These are phyloP conservation scores for Podila minutissima DNA, from an alignment of 192 early-diverging fungal genomes.

Conservation along the genomic window DNA sequence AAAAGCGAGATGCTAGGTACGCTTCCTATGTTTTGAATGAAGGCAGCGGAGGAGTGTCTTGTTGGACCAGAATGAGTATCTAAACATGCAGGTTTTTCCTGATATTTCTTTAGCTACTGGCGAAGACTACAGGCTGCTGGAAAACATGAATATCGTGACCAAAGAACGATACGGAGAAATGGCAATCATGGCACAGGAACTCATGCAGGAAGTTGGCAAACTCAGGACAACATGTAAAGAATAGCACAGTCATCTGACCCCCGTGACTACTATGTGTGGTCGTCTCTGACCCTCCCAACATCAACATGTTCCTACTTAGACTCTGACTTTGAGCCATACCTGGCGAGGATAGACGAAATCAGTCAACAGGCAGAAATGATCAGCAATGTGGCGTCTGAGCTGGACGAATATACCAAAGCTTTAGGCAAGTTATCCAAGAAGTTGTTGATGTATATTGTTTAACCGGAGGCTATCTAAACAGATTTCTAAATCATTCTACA, in stretches of 20 bases:
- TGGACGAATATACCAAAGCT: slow-evolving; percentile 57
- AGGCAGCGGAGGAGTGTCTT: neutral
- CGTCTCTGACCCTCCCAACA: neutral
- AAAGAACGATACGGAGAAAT: slow-evolving; percentile 53
- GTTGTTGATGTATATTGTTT: neutral
- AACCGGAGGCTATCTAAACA: neutral
- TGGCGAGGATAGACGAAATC: slow-evolving; percentile 55
- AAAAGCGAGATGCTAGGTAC: slow-evolving; percentile 52
- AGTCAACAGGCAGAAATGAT: slow-evolving; percentile 54
- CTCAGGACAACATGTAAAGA: slow-evolving; percentile 50
- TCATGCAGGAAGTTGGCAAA: slow-evolving; percentile 55
- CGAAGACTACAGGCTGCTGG: slow-evolving; percentile 55
- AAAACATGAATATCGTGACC: slow-evolving; percentile 53
- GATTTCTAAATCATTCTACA: neutral
- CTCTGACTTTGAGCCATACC: slow-evolving; percentile 54
- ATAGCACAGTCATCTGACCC: neutral
- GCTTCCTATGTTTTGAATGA: neutral
- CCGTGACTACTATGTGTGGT: neutral
- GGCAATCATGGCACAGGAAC: slow-evolving; percentile 51
- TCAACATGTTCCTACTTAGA: slow-evolving; percentile 21
- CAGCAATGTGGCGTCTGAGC: slow-evolving; percentile 49
- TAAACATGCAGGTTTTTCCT: neutral
- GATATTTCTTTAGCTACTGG: slow-evolving; percentile 30
- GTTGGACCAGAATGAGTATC: neutral
- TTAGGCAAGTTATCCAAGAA: slow-evolving; percentile 25